A percentile compares a stretch with the other conserved stretches of the same genome.
Evolutionary conservation across 163 green algal species (phyloP).

Genomic region (Coccomyxa subellipsoidea): DNA sequence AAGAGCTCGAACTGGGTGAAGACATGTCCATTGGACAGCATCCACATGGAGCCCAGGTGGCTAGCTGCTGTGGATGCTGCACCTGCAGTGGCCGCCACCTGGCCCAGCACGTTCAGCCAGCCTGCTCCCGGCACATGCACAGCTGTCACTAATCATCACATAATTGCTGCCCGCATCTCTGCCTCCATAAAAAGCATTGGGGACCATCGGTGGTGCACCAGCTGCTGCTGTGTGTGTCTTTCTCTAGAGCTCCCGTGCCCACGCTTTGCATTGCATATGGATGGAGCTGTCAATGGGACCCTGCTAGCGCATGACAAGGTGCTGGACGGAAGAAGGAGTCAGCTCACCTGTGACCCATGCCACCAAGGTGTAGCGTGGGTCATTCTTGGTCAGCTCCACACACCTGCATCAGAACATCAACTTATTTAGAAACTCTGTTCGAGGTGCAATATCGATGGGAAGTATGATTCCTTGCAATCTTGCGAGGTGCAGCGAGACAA

Average conservation of each 20-base stretch:
- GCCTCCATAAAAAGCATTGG: neutral
- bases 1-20: no score
- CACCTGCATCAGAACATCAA: no score
- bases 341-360: neutral
- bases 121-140: constrained; percentile 33
- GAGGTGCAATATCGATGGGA: no score
- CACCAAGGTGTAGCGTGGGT: neutral
- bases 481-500: no score
- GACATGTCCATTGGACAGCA: neutral
- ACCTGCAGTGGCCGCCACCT: constrained; percentile 43
- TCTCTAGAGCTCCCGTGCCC: neutral
- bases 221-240: neutral
- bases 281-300: neutral
- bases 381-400: constrained; percentile 8
- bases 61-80: constrained; percentile 38
- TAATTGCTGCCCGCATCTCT: neutral
- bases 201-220: neutral
- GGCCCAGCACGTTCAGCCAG: constrained; percentile 53
- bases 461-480: no score
- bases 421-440: no score
- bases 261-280: neutral
- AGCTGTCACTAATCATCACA: neutral
- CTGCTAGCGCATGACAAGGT: neutral
- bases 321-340: neutral
- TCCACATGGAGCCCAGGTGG: constrained; percentile 24